Percentiles rank a stretch among this genome's conserved stretches.
These are phyloP conservation scores for Pyrus hybrid DNA, from an alignment of 331 rosid genomes.

Conservation along the genomic window DNA sequence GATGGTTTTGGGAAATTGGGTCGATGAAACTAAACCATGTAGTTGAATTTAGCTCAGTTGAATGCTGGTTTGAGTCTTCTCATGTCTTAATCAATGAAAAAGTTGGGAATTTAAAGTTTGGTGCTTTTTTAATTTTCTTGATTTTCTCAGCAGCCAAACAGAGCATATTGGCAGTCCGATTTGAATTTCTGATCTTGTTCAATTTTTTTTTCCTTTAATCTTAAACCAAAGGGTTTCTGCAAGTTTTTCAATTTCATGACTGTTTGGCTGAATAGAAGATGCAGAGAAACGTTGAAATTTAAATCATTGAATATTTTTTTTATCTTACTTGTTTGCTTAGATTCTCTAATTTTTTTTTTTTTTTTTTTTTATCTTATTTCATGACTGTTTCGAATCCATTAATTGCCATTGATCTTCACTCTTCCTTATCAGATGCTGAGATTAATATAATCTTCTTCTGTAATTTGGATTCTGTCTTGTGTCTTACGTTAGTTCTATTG, in stretches of 20 bases:
- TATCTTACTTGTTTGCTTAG: not conserved
- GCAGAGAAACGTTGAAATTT: too few species aligned
- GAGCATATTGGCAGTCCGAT: conserved; percentile 10
- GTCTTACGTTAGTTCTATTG: conserved; percentile 16
- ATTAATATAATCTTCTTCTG: not conserved
- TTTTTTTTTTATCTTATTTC: too few species aligned
- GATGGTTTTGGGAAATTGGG: conserved; percentile 5
- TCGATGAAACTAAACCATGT: not conserved
- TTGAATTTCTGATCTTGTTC: conserved; percentile 4
- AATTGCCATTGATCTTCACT: conserved; percentile 3
- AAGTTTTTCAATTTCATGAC: conserved; percentile 15
- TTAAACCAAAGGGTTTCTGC: conserved; percentile 4
- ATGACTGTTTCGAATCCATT: not conserved
- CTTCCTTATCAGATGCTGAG: not conserved
- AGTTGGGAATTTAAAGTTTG: not conserved
- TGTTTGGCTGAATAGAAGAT: conserved; percentile 13
- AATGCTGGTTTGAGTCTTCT: conserved; percentile 10
- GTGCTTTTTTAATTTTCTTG: conserved; percentile 11
- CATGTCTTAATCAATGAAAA: not conserved
- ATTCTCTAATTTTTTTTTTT: not conserved
- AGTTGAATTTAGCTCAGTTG: conserved; percentile 20
- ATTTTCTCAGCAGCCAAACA: not conserved
- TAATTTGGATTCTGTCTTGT: conserved; percentile 1
- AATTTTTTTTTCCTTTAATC: not conserved
- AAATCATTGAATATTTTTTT: too few species aligned